Evolutionary conservation across 1,139 yeast genomes (phyloP), one percentile per base, ranked within the genome.

Genomic region (Pichia sp.): DNA sequence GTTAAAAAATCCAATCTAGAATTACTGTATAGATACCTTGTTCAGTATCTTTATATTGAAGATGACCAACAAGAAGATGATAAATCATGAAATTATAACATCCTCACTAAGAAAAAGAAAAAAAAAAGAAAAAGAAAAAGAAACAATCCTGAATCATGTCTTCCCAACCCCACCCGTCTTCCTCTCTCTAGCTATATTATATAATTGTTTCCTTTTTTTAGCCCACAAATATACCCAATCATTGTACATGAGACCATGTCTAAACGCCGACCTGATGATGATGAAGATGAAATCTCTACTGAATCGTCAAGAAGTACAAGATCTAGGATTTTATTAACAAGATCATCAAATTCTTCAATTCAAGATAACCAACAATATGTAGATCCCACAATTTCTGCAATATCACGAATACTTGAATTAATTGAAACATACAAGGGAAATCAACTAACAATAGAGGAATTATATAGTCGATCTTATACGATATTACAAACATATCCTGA

Each of bases 11-110:
- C 43, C 5, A 37, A 45, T 11, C 35, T 45, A 11, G 37, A 40
- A 25, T 16, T 25, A 6, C 30, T 45, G 7, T 45, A 45, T 22
- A 23, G 44, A 10, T 45, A 45, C 21, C 21, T 45, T 10, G 11
- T 45, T 13, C 38, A 38, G 7, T 42, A 22, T 11, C 35, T 45
- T 8, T 42, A 45, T 26, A 11, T 10, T 6, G 35, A 43, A n/a
- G 38, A 28, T 4, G 38, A 41, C n/a, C 10, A 16, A 2, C 33
- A 10, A 19, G n/a, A 10, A 21, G 18, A 6, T 15, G 32, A 14
- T 15, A 15, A 20, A n/a, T n/a, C n/a, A n/a, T n/a, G n/a, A n/a
- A n/a, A n/a, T n/a, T n/a, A n/a, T n/a, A n/a, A n/a, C n/a, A n/a
- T n/a, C n/a, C n/a, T n/a, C n/a, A n/a, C n/a, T n/a, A 29, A 15